Evolutionary conservation across 257 asterid species (phyloP).

Genomic region (Cinchona pubescens): DNA sequence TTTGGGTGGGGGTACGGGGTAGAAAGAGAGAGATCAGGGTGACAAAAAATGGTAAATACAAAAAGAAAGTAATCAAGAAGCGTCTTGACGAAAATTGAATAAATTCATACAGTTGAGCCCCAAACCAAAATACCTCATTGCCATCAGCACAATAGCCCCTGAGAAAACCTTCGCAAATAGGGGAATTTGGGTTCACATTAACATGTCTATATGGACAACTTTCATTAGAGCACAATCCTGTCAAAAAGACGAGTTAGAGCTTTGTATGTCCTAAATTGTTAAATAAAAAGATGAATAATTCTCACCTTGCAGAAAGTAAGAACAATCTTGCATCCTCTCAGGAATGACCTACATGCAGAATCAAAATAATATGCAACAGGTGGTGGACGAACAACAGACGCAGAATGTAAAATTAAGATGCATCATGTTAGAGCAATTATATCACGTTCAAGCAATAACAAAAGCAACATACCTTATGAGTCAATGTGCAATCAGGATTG

Average conservation of each 20-base stretch:
- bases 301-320: constrained; percentile 84
- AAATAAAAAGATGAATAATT: constrained; percentile 9
- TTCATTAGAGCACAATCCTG: constrained; percentile 88
- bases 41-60: neutral
- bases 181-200: constrained; percentile 60
- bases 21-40: neutral
- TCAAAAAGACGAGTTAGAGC: constrained; percentile 32
- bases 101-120: constrained; percentile 6
- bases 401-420: neutral
- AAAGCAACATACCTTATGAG: constrained; percentile 74
- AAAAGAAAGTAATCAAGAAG: neutral
- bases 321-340: constrained; percentile 97
- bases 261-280: neutral
- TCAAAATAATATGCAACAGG: constrained; percentile 18
- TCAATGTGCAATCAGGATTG: constrained; percentile 65
- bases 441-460: neutral
- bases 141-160: constrained; percentile 94
- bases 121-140: constrained; percentile 66
- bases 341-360: constrained; percentile 67
- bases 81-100: neutral
- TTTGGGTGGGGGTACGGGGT: neutral
- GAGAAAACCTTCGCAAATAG: constrained; percentile 80
- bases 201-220: constrained; percentile 95
- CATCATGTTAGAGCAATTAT: neutral
- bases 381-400: constrained; percentile 12